These are phyloP conservation scores for Pythium sukuiense DNA, from an alignment of 352 stramenopile species.

Conservation along the genomic window DNA sequence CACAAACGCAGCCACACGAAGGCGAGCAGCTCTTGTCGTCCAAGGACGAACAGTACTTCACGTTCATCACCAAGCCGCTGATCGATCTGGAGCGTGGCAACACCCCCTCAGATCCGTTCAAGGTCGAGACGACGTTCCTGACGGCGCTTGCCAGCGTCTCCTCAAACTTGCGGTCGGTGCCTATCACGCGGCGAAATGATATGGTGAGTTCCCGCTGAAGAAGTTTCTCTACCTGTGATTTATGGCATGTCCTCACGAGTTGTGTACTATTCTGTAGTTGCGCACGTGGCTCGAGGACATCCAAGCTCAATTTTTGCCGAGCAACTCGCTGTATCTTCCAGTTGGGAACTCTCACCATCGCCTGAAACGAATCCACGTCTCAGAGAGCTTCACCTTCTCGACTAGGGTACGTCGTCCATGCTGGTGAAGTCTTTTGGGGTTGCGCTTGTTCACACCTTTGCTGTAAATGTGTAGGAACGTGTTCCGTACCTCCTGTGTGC, in stretches of 20 bases:
- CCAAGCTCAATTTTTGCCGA: conserved; percentile 66
- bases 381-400: conserved; percentile 84
- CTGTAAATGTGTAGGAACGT: conserved; percentile 41
- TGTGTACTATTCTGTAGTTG: conserved; percentile 36
- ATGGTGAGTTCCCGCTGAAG: conserved; percentile 46
- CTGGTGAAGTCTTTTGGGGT: background rate
- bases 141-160: conserved; percentile 69
- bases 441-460: background rate
- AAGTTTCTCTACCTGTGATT: background rate
- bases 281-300: conserved; percentile 68
- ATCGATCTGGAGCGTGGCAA: conserved; percentile 47
- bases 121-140: conserved; percentile 68
- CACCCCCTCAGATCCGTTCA: conserved; percentile 50
- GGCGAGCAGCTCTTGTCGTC: conserved; percentile 47
- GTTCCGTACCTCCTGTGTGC: conserved; percentile 78
- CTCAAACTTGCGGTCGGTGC: conserved; percentile 67
- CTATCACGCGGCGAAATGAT: conserved; percentile 63
- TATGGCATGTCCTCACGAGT: background rate
- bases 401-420: conserved; percentile 37
- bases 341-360: conserved; percentile 77
- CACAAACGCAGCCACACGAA: conserved; percentile 28
- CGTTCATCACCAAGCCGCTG: conserved; percentile 42
- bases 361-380: conserved; percentile 75
- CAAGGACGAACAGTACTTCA: conserved; percentile 71
- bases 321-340: conserved; percentile 76